Base-by-base conservation (phyloP, 1,139 yeast species). In the Yamadazyma triangularis region DNA sequence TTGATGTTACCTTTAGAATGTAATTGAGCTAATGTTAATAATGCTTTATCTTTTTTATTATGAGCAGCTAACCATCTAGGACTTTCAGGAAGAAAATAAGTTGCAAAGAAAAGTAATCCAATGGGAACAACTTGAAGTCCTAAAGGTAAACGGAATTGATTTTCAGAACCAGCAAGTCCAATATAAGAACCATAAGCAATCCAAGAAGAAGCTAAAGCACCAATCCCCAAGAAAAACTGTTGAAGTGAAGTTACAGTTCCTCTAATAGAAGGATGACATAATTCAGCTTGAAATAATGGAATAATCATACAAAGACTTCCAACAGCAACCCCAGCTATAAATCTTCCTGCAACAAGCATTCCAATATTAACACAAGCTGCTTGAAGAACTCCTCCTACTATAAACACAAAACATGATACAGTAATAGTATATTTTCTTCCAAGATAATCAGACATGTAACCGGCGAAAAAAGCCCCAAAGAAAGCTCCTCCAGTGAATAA, bases 11-110 rank as follows among this genome's bases (percentile, higher is more conserved):
- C 54, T 30, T 47, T 40, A 24, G 47, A 38, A 33, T 52, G 56
- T 28, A 42, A 43, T 18, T 50, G 44, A 11, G 48, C 52, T 16
- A 55, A 41, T 4, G 56, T 46, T 4, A 24, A 28, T 22, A 46
- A 40, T 2, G 82, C 79, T 13, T 57, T 53, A 3, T 56, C 57
- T 11, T 53, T 39, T 19, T 61, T 48, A 4, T 64, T 65, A 18
- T 56, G 56, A 12, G 64, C 51, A 8, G 74, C 58, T 23, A 73
- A 54, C 64, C 66, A 76, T 33, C 83, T 57, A 2, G 84, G 84
- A 3, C 79, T 70, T 44, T 78, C 84, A 1, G 84, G 83, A 15
- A 77, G 60, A 35, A 68, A 59, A 27, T 56, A 60, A 15, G 66
- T 48, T 9, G 36, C 39, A 33, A 47, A 30, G 29, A 42, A 34